Evolutionary conservation across 2,329 filamentous ascomycete genomes (phyloP).

Genomic region (Chaetomium sp.): DNA sequence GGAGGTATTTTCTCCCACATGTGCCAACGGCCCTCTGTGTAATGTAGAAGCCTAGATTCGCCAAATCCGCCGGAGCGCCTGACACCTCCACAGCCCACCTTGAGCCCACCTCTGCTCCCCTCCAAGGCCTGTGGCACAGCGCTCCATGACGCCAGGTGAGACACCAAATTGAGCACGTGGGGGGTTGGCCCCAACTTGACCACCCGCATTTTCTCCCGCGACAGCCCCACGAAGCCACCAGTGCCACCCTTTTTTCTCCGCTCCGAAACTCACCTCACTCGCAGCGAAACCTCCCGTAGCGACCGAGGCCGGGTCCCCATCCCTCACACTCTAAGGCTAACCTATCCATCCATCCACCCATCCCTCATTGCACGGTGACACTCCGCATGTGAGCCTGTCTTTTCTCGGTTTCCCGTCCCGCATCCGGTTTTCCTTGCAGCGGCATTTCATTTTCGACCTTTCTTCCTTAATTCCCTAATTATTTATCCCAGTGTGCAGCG

Average conservation of each 20-base stretch:
- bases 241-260: constrained; percentile 1
- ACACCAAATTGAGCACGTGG: constrained; percentile 14
- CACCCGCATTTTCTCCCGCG: background rate
- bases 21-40: no score
- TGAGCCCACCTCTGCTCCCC: background rate
- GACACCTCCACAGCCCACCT: background rate
- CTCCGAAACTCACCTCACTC: background rate
- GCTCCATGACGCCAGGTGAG: constrained; percentile 15
- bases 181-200: background rate
- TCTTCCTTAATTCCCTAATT: no score
- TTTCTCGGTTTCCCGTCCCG: no score
- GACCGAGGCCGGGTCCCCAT: no score
- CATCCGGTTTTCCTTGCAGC: no score
- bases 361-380: no score
- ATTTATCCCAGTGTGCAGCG: no score
- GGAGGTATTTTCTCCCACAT: background rate
- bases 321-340: no score
- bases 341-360: no score
- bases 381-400: no score
- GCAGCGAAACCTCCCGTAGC: no score
- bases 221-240: background rate
- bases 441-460: no score
- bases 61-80: background rate
- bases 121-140: background rate
- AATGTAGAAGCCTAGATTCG: background rate